Evolutionary conservation across 2,329 filamentous ascomycete genomes (phyloP), one percentile per base, ranked within the genome.

Genomic region (Alternaria rosae): DNA sequence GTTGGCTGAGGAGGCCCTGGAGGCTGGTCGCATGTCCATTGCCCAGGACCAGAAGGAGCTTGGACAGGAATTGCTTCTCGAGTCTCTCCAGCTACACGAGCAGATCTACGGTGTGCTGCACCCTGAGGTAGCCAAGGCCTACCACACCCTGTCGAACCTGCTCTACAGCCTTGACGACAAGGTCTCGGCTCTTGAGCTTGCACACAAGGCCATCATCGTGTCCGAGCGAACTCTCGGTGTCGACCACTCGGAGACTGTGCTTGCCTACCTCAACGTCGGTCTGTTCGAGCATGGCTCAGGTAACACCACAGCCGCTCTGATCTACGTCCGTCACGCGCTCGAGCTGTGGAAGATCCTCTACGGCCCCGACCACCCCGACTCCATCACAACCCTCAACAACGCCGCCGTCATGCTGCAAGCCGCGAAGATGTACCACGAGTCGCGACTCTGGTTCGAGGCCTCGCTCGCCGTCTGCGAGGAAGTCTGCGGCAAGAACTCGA

Each of bases 91-190:
- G 47, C 85, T 99, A 44, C 94, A 99, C 75, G 95, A 99, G 84
- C 95, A 99, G 80, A 98, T 99, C 70, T 99, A 99, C 75, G 95
- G 95, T 63, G 96, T 98, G 59, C 86, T 99, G 25, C 95, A 99
- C 78, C 94, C 95, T 1, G 95, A 99, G 81, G 94, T 98, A 62
- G 95, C 94, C 48, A 90, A 94, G 67, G 91, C 97, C 26, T 99
- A 99, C 84, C 94, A 97, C 81, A 93, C 92, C 54, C 82, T 99
- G 47, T 97, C 95, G 3, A 97, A 97, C 85, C 86, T 98, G 57
- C 97, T 97, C 83, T 98, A 96, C 81, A 92, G 96, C 79, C 87
- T 97, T n/a, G 95, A 98, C 57, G 95, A 99, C 83, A 98, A 98
- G 85, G 92, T 94, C 38, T 92, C 93, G 10, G 95, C 95, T 23